Base-by-base conservation (phyloP, 148 eudicot species). In the Camellia japonica region DNA sequence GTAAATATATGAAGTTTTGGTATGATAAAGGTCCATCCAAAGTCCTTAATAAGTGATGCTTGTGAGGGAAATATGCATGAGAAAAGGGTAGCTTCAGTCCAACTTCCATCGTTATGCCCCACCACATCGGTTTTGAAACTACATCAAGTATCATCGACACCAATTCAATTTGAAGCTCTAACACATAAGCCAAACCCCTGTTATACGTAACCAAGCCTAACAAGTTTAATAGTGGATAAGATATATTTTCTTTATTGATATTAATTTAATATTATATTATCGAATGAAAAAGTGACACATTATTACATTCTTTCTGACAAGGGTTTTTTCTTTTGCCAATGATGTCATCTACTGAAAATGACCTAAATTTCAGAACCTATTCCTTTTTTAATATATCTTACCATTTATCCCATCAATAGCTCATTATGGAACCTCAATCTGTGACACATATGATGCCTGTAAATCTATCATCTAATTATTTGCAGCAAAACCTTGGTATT, bases 161-260 rank as follows among this genome's bases (percentile, higher is more conserved):
- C 23, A 90, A 59, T 19, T 85, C 78, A 80, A 62, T 82, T 64
- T 83, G 88, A 74, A 90, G 85, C 81, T 86, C 84, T 73, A 86
- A 78, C 10, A 88, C 79, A 78, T 85, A 85, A 80, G 84, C 87
- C 84, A 84, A 72, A 65, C 93, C 93, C 91, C 93, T 90, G 91
- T 79, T 63, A 83, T 77, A 75, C 62, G 71, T 79, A 76, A 68
- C 75, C 81, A 89, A 80, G 12, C 80, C 83, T 75, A 76, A 54
- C 56, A 73, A 20, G 52, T 80, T 83, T 51, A 71, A 44, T n/a
- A 41, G 65, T 47, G 71, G 30, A 82, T 72, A 64, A 71, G 71
- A 82, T 55, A 65, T 67, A 65, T 54, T 11, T 54, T 54, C 56
- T 54, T 54, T 54, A 54, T 54, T 2, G 9, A 54, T 54, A 54